Evolutionary conservation across 257 asterid species (phyloP), one percentile per base, ranked within the genome.

Genomic region (Ophiorrhiza pumila): DNA sequence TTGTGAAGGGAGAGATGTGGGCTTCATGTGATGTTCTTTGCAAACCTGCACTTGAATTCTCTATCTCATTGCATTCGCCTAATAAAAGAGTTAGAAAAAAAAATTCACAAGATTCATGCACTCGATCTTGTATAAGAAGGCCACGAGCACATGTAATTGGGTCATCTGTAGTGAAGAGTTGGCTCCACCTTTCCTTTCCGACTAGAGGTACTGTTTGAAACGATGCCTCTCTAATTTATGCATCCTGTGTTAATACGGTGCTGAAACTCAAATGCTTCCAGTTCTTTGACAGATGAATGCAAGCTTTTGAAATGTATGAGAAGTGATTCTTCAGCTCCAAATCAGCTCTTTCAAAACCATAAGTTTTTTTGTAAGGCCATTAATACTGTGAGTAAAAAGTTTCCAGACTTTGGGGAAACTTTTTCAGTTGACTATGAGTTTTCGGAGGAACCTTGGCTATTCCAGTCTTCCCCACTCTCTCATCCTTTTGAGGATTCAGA

Each of bases 391-490:
- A 27, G 55, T 57, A 65, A 75, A 69, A 83, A 76, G 80, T 68
- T 45, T 67, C 76, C 87, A 58, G 75, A 80, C 83, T 39, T 66
- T 32, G 71, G 74, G 35, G 76, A 65, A 69, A 65, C 76, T 43
- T 87, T 73, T 80, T 74, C 77, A 61, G 70, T 47, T 25, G 68
- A 65, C 52, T 80, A 76, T 73, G 82, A 84, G 67, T 22, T 78
- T 79, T 77, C 86, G 13, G 99, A 91, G 88, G 99, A 94, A 87
- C 99, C 99, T 74, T 94, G 99, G 97, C 84, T 91, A 55, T 74
- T 55, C 49, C 89, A 84, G 62, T 83, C 88, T 65, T 77, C 97
- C 50, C 69, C 61, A 68, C 73, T 62, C 49, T 80, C 87, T 77
- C 71, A 68, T 65, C 71, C 71, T 73, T 57, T 71, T 68, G 75